A percentile compares a stretch with the other conserved stretches of the same genome.
Conservation (phyloP, 192 early-diverging fungal genomes). For the Funneliformis mosseae region DNA sequence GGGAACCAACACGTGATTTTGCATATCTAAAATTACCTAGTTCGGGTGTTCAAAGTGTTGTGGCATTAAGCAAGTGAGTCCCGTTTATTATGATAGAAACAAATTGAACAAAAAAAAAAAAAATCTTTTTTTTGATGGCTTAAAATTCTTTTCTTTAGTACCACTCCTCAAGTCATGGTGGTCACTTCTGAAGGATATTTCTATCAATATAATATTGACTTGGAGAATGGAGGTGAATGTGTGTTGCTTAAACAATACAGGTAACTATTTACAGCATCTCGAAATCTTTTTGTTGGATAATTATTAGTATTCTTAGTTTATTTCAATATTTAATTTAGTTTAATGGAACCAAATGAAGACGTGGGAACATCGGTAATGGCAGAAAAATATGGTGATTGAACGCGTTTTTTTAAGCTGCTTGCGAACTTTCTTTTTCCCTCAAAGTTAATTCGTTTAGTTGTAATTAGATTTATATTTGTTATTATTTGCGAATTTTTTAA, state of each 20-base stretch:
- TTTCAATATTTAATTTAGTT: background rate
- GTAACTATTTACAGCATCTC: slow-evolving; percentile 27
- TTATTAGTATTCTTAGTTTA: background rate
- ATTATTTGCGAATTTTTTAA: too few species aligned
- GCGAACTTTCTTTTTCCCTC: too few species aligned
- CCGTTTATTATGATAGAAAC: background rate
- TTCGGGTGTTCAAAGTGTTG: slow-evolving; percentile 72
- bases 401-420: too few species aligned
- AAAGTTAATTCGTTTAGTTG: too few species aligned
- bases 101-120: background rate
- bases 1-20: slow-evolving; percentile 95
- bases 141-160: slow-evolving; percentile 41
- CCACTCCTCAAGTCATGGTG: slow-evolving; percentile 83
- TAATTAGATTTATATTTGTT: too few species aligned
- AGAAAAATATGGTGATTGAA: background rate
- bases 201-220: slow-evolving; percentile 87
- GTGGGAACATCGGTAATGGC: background rate
- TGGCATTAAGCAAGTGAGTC: slow-evolving; percentile 68
- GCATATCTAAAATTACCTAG: slow-evolving; percentile 87
- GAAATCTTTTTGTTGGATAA: background rate
- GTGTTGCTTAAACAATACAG: slow-evolving; percentile 79
- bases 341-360: slow-evolving; percentile 23
- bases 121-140: background rate
- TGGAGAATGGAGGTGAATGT: slow-evolving; percentile 89
- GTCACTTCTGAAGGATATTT: slow-evolving; percentile 89